These are phyloP conservation scores for Clausena lansium DNA, from an alignment of 345 rosid genomes.

Conservation along the genomic window DNA sequence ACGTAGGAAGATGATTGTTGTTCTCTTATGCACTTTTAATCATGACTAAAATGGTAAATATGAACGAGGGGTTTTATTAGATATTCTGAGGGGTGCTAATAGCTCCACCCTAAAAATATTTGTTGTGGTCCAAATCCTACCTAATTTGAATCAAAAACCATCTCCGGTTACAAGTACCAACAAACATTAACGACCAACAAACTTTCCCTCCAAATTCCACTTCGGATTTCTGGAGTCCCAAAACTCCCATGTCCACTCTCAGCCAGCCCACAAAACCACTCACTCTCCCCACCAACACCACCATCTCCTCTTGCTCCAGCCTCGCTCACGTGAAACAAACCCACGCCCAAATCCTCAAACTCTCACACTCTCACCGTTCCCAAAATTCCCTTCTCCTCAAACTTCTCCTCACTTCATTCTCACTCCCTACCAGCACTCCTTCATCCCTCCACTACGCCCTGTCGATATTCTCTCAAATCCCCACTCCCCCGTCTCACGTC, in stretches of 20 bases:
- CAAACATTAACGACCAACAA: neutral
- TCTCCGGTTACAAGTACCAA: too few relatives aligned
- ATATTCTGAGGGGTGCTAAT: too few relatives aligned
- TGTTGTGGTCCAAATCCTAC: too few relatives aligned
- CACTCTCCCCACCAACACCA: conserved; percentile 10
- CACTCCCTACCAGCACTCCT: conserved; percentile 26
- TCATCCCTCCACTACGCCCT: conserved; percentile 39
- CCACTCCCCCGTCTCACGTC: conserved; percentile 18
- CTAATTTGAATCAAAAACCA: too few relatives aligned
- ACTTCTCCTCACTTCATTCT: conserved; percentile 34
- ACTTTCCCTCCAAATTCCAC: neutral
- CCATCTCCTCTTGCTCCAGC: conserved; percentile 35
- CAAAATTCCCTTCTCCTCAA: conserved; percentile 30
- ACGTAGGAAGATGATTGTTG: too few relatives aligned
- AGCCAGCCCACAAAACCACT: conserved; percentile 9
- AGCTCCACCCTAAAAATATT: too few relatives aligned
- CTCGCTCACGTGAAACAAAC: conserved; percentile 41
- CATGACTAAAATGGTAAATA: too few relatives aligned
- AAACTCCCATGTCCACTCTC: conserved; percentile 4
- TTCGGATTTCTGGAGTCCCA: neutral
- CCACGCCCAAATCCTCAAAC: conserved; percentile 46
- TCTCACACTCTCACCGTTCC: conserved; percentile 22
- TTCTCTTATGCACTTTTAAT: too few relatives aligned
- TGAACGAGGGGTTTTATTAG: too few relatives aligned
- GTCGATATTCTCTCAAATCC: conserved; percentile 43